phyloP scores from a whole-genome alignment of 2,329 filamentous ascomycete species.

The Pleomassaria siparia region DNA sequence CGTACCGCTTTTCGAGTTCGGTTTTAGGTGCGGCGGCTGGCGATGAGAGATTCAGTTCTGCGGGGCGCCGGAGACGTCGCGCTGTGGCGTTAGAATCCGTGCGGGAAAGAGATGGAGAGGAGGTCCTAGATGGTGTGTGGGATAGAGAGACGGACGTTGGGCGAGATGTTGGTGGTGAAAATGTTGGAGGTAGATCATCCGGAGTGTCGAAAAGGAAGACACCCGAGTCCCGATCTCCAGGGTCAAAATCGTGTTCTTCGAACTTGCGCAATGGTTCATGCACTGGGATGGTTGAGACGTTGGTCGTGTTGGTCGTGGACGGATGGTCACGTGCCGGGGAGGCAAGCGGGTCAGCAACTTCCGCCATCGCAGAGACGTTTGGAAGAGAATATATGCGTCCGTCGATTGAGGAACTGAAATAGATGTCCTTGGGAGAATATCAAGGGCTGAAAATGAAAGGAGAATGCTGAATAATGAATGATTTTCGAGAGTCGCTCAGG shows the following conservation, averaged over 20 bases:
- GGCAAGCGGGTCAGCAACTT: conserved; percentile 9
- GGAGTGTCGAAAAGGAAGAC: conserved; percentile 26
- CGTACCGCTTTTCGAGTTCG: conserved; percentile 35
- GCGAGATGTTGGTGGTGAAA: conserved; percentile 6
- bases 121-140: conserved; percentile 5
- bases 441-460: neutral
- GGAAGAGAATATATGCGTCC: conserved; percentile 5
- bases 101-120: neutral
- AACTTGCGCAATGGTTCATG: neutral
- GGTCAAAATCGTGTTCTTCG: neutral
- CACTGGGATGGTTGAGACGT: neutral
- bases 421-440: neutral
- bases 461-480: neutral
- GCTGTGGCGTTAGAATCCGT: neutral
- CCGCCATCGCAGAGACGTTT: conserved; percentile 9
- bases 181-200: neutral
- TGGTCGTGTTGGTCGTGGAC: neutral
- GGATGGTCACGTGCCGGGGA: conserved; percentile 4
- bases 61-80: conserved; percentile 28
- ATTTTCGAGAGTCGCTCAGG: neutral
- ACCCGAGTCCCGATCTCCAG: conserved; percentile 21
- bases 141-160: conserved; percentile 12
- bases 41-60: conserved; percentile 30
- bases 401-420: conserved; percentile 11
- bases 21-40: conserved; percentile 20